Base-by-base conservation (phyloP, 306 rosid genomes). In the Erythrophleum fordii region DNA sequence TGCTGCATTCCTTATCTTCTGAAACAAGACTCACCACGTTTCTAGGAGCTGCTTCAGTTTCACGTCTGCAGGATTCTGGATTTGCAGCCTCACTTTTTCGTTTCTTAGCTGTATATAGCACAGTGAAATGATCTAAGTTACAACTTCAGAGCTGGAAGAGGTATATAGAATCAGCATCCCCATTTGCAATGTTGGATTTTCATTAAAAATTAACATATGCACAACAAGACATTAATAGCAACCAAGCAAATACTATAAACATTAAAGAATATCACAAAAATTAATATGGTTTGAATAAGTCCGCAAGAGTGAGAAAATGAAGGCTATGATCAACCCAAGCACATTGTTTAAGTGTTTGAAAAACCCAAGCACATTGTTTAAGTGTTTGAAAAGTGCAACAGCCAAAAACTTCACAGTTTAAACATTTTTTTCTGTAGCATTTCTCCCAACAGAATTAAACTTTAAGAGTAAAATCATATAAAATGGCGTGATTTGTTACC, bases 31-130 rank as follows among this genome's bases (percentile, higher is more conserved):
- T 60, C 26, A 55, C 67, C 81, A 73, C 75, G 12, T 65, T 80
- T 68, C 41, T 69, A 79, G 55, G 84, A 80, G 82, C 81, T 78
- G 88, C 78, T 76, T 72, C 85, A 11, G 62, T 77, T 81, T 81
- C 85, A 80, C 69, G 86, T 80, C 39, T 10, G 46, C 86, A 49
- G 29, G 91, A 53, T 44, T 59, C 82, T n/a, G 58, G 35, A 71
- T 79, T 87, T 74, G 46, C 81, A 52, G 45, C 28, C 74, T 42
- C 83, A 60, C 80, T 73, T 73, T 34, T 71, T 49, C 58, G 88
- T 66, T 56, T 86, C 79, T 93, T 92, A 41, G 97, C 99, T 96
- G 93, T 64, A 84, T 18, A 48, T 80, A 86, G 72, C 79, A 58
- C 65, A 76, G 49, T 23, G 64, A 69, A 76, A 80, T 26, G 42